A percentile compares a stretch with the other conserved stretches of the same genome.
These are phyloP conservation scores for Puccinia polysora DNA, from an alignment of 1,284 basidiomycete genomes.

Conservation along the genomic window DNA sequence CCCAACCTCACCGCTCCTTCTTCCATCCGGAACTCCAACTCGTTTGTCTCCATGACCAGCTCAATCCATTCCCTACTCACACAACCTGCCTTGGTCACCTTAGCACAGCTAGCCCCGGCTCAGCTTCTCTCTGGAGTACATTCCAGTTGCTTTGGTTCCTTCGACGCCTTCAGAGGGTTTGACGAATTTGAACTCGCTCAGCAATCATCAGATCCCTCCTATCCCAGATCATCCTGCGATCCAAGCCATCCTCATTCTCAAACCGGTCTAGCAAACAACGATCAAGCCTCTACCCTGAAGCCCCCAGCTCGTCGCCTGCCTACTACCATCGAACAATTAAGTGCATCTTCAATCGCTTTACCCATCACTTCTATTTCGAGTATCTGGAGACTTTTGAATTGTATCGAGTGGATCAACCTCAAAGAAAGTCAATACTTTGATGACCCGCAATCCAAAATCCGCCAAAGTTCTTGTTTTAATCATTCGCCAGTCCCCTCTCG, in stretches of 20 bases:
- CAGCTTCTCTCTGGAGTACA: slow-evolving; percentile 30
- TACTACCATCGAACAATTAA: slow-evolving; percentile 40
- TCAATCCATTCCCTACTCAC: slow-evolving; percentile 34
- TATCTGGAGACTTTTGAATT: slow-evolving; percentile 37
- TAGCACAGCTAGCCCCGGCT: slow-evolving; percentile 28
- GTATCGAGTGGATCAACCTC: slow-evolving; percentile 40
- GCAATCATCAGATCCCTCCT: too few species aligned
- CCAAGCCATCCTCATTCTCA: too few species aligned
- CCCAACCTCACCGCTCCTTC: too few species aligned
- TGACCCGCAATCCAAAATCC: slow-evolving; percentile 9
- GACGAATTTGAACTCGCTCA: slow-evolving; percentile 15
- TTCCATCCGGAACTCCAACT: slow-evolving; percentile 1
- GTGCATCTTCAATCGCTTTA: slow-evolving; percentile 38
- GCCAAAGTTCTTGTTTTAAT: neutral
- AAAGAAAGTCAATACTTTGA: slow-evolving; percentile 11
- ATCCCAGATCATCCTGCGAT: too few species aligned
- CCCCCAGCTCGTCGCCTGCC: slow-evolving; percentile 3
- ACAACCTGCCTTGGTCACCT: slow-evolving; percentile 27
- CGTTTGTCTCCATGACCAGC: slow-evolving; percentile 22
- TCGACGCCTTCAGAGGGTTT: slow-evolving; percentile 26
- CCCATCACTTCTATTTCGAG: slow-evolving; percentile 42
- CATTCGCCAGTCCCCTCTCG: neutral
- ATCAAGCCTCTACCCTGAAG: too few species aligned
- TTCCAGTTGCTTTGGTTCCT: slow-evolving; percentile 18
- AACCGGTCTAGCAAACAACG: too few species aligned